Conservation (phyloP, 1,139 yeast species). For the Geotrichum fermentans region DNA sequence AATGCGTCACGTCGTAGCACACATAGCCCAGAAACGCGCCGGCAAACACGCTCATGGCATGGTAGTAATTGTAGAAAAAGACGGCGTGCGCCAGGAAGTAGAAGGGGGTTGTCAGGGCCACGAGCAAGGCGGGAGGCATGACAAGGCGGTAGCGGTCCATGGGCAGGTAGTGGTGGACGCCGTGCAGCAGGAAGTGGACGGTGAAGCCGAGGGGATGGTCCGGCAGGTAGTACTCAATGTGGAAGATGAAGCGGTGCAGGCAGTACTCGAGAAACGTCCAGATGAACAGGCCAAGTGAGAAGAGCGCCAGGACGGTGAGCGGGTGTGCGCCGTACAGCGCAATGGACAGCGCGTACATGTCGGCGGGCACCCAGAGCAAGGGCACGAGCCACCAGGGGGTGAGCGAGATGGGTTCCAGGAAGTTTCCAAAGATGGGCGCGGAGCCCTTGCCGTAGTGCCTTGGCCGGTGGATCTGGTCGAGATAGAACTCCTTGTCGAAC, state of each 20-base stretch:
- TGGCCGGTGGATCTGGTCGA: slow-evolving; percentile 95
- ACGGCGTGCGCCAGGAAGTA: slow-evolving; percentile 54
- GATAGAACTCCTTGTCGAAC: slow-evolving; percentile 79
- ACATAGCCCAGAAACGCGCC: slow-evolving; percentile 95
- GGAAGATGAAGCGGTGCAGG: slow-evolving; percentile 88
- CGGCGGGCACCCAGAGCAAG: slow-evolving; percentile 76
- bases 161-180: slow-evolving; percentile 94
- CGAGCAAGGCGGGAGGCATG: slow-evolving; percentile 87
- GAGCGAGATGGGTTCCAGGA: slow-evolving; percentile 62
- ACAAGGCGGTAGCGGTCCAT: slow-evolving; percentile 93
- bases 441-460: slow-evolving; percentile 90
- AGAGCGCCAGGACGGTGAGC: slow-evolving; percentile 35
- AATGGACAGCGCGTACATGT: slow-evolving; percentile 46
- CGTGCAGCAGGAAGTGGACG: slow-evolving; percentile 85
- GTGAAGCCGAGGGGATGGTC: slow-evolving; percentile 70
- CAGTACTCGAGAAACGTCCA: slow-evolving; percentile 91
- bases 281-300: slow-evolving; percentile 67
- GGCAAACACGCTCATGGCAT: slow-evolving; percentile 71
- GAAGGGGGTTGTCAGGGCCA: slow-evolving; percentile 54
- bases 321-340: slow-evolving; percentile 33
- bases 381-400: slow-evolving; percentile 87
- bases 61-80: slow-evolving; percentile 49
- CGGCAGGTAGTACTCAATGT: slow-evolving; percentile 80
- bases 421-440: slow-evolving; percentile 78
- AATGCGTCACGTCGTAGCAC: slow-evolving; percentile 84